Base-by-base conservation (phyloP, 345 rosid species). In the Geranium rotundifolium region DNA sequence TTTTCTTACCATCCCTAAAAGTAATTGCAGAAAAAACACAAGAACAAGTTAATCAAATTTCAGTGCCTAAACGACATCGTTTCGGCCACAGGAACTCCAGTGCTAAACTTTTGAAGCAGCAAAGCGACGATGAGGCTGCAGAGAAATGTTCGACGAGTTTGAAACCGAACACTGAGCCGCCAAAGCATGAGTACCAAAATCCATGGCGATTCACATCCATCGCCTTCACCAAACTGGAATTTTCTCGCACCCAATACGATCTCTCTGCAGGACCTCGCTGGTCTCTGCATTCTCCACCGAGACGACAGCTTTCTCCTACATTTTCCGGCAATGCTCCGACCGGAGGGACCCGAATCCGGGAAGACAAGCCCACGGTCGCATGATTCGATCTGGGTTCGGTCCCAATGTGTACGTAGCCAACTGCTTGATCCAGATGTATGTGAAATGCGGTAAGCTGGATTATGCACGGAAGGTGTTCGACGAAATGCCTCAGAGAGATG, bases 301-400 rank as follows among this genome's bases (percentile, higher is more conserved):
- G 20, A 20, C 82, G 34, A 61, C 58, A 64, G 69, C 63, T 63
- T 89, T 87, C 66, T 87, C 93, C 67, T 80, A 63, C 56, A 72
- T 83, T 76, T 89, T 76, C 72, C 88, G 80, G 58, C 88, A 87
- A 79, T 92, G 91, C 71, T 72, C 90, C 29, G 60, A 46, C 61
- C 82, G 57, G 46, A 71, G 39, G 46, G 72, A 85, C 1, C 52
- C 75, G 31, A 73, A 68, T 56, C 79, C 75, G 0, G 97, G 96
- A 0, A 84, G 84, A 72, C 96, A 89, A 82, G 87, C 89, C 59
- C 97, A 92, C 54, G 85, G 84, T 74, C 87, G 75, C 18, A 79
- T 92, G 91, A 78, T 87, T 5, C 5, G 81, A 50, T 78, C 88
- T 68, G 96, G 95, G 68, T 87, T 89, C 73, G 29, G 56, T 27